Conservation (phyloP, 2,329 filamentous ascomycete genomes). For the Acrocalymma vagum region DNA sequence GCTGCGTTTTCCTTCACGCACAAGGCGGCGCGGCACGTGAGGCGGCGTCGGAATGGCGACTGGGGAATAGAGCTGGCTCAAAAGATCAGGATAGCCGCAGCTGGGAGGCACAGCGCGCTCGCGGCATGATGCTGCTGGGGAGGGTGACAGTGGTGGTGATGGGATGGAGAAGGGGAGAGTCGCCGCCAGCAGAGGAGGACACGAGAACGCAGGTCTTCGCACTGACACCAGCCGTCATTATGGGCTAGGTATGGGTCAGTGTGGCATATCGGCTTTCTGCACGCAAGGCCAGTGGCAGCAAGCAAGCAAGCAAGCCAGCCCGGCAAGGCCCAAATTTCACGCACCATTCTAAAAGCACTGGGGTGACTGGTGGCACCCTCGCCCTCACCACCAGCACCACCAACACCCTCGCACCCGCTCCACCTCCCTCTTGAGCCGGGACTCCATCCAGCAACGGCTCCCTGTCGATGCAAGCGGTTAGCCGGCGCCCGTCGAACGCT, state of each 20-base stretch:
- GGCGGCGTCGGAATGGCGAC: constrained; percentile 10
- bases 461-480: no score
- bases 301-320: no score
- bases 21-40: constrained; percentile 30
- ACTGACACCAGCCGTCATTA: constrained; percentile 29
- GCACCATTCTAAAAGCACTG: no score
- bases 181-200: constrained; percentile 34
- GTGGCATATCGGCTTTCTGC: no score
- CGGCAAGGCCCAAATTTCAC: no score
- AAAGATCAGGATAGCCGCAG: constrained; percentile 12
- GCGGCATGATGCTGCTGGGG: constrained; percentile 34
- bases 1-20: constrained; percentile 32
- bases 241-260: no score
- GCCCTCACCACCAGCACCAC: no score
- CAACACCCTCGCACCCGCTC: no score
- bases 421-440: no score
- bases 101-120: constrained; percentile 27
- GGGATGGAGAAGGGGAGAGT: constrained; percentile 31
- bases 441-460: no score
- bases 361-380: no score
- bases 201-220: constrained; percentile 32
- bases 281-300: constrained; percentile 17
- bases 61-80: constrained; percentile 5
- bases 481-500: no score
- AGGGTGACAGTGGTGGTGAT: constrained; percentile 29